Base-by-base conservation (phyloP, 352 stramenopile species). In the Pythium phragmiticola region DNA sequence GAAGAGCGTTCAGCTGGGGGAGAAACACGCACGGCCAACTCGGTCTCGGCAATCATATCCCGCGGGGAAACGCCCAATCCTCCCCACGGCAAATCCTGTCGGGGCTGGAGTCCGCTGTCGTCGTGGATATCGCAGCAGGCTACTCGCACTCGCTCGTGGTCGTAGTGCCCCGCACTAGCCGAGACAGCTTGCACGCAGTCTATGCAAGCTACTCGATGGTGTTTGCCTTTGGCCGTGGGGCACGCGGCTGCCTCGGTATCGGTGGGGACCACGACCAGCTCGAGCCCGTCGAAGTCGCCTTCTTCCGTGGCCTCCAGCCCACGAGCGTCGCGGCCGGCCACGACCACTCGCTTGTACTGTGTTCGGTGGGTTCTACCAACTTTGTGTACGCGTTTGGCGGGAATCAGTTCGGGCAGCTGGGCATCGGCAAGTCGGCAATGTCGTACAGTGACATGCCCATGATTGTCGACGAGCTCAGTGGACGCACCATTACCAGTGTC, bases 331-430 rank as follows among this genome's bases (percentile, higher is more conserved):
- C 81, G 9, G 78, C 76, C 11, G 84, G 84, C 41, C 66, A 69
- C 2, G 81, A 91, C 56, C 85, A 92, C 58, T 89, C 82, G 19
- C 62, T 92, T 1, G 80, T 92, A 33, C 34, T 89, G 12, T 92
- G 82, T 33, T 8, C 63, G 4, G 67, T 74, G 12, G 75, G 76
- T 0, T 63, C 72, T 0, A 60, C 59, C 12, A 82, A 75, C 4
- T 87, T 78, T 28, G 59, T 92, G 34, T 94, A 94, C 51, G 74
- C 78, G 9, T 92, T 90, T 66, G 85, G 85, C 14, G 76, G 80
- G 7, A 94, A 94, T 52, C 42, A 51, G 0, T 77, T 82, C 34
- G 82, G 85, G 0, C 85, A 94, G 49, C 59, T 94, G 19, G 85
- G 85, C 5, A 65, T 88, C 51, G 81, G 73, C 0, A 70, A 65